Evolutionary conservation across 768 basidiomycete genomes (phyloP), one percentile per base, ranked within the genome.

Genomic region (Suillus fuscotomentosus): DNA sequence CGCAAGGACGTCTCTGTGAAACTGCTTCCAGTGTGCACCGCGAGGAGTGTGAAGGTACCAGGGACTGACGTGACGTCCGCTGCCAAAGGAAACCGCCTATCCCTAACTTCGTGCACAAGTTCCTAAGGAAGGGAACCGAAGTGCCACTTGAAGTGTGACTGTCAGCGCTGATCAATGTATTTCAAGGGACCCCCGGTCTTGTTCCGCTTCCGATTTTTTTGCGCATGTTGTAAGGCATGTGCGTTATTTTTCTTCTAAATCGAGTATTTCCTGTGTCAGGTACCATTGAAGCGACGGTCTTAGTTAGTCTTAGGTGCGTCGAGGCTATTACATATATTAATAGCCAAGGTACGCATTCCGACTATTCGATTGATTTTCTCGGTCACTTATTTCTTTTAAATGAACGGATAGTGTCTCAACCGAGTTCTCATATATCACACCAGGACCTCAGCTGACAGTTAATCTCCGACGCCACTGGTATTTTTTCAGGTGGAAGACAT

Each of bases 261-360:
- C 11, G 11, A 27, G 57, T 27, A 7, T 17, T 41, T 42, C 24
- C 17, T 27, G 27, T n/a, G 20, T 20, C 24, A 27, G 24, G 57
- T 59, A 17, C 57, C 57, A 27, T 7, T 20, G 10, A 42, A 17
- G 7, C 2, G 57, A 59, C 57, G 57, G 57, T 20, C 27, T 42
- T 59, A 59, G 17, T 27, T 31, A 20, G 41, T 17, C 39, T 59
- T 59, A 59, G 24, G 57, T 31, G 57, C 57, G 57, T 27, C 57
- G 34, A 54, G 31, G 20, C 53, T 54, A 36, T 34, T 54, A n/a
- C 53, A 7, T 38, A 54, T 57, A 57, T 38, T 38, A 38, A 38
- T 14, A 22, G 39, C 39, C 15, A 59, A 59, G 24, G 57, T 24
- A 39, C 56, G 41, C 27, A 59, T 42, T 59, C 15, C n/a, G 38